Percentiles rank a stretch among this genome's conserved stretches.
These are phyloP conservation scores for Cenchrus americanus DNA, from an alignment of 176 grass and related monocot species.

Conservation along the genomic window DNA sequence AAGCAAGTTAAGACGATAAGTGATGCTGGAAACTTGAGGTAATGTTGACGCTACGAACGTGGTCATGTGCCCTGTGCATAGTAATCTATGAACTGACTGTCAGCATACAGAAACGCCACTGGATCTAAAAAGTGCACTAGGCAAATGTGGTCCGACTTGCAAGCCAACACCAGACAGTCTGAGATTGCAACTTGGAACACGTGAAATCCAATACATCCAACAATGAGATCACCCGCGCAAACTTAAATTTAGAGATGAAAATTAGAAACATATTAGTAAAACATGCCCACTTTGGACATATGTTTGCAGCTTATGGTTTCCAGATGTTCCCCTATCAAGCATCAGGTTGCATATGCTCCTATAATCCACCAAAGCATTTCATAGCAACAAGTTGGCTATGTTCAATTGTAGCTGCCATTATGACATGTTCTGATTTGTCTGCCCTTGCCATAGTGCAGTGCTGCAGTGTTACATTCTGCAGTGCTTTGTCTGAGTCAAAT, in stretches of 20 bases:
- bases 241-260: slow-evolving; percentile 9
- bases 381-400: background rate
- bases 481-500: background rate
- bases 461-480: background rate
- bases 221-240: background rate
- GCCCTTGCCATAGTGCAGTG: background rate
- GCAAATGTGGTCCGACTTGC: background rate
- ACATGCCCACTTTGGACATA: background rate
- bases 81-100: background rate
- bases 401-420: background rate
- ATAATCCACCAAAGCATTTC: background rate
- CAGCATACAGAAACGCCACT: background rate
- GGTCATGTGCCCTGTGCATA: too few species aligned
- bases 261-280: background rate
- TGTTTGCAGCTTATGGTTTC: slow-evolving; percentile 14
- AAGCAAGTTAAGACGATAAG: too few species aligned
- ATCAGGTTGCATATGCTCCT: background rate
- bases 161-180: background rate
- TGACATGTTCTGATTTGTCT: background rate
- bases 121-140: background rate
- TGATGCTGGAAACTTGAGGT: too few species aligned
- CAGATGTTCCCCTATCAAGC: background rate
- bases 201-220: slow-evolving; percentile 4
- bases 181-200: background rate
- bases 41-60: too few species aligned